phyloP scores from a whole-genome alignment of 441 rosid genomes.

The Erysimum cheiri region DNA sequence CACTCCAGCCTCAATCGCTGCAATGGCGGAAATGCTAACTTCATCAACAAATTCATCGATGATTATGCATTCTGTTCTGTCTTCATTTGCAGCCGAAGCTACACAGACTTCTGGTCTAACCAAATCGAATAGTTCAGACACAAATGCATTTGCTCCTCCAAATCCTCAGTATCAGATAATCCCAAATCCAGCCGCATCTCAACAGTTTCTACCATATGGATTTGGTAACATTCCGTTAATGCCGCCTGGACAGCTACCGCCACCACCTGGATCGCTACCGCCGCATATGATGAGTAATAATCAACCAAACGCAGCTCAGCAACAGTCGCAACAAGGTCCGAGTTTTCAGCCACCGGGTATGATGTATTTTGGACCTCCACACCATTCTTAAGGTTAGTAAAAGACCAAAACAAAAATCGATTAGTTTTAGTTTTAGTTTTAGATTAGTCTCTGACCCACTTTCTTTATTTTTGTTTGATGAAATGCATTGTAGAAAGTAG shows the following conservation, averaged over 20 bases:
- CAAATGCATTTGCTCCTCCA: constrained; percentile 47
- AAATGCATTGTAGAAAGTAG: constrained; percentile 22
- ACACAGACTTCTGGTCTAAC: constrained; percentile 61
- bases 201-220: constrained; percentile 63
- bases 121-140: constrained; percentile 54
- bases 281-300: constrained; percentile 63
- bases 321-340: constrained; percentile 53
- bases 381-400: constrained; percentile 50
- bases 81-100: constrained; percentile 88
- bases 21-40: constrained; percentile 65
- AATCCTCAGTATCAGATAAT: constrained; percentile 57
- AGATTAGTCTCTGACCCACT: constrained; percentile 7
- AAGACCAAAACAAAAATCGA: background rate
- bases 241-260: constrained; percentile 47
- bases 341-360: constrained; percentile 71
- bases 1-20: constrained; percentile 85
- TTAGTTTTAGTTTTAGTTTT: constrained; percentile 11
- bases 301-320: constrained; percentile 46
- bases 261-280: constrained; percentile 49
- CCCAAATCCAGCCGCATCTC: constrained; percentile 52
- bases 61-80: constrained; percentile 93
- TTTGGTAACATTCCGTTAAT: constrained; percentile 58
- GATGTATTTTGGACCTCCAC: constrained; percentile 67
- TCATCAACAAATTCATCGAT: constrained; percentile 86
- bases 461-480: background rate